Conservation (phyloP, 768 basidiomycete genomes). For the Suillus alpinus region DNA sequence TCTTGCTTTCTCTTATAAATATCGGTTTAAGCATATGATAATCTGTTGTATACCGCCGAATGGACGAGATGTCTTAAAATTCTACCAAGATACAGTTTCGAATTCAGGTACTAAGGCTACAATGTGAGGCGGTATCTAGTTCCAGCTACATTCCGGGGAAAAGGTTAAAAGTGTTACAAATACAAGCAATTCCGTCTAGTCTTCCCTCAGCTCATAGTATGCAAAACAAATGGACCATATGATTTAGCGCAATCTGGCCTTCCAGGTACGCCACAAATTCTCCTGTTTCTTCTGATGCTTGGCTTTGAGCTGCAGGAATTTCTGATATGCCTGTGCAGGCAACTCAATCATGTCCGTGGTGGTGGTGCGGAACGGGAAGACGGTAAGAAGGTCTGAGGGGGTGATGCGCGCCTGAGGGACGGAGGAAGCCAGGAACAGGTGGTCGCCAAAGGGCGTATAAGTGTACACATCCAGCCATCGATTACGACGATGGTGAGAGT, state of each 20-base stretch:
- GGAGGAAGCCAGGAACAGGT: slow-evolving; percentile 60
- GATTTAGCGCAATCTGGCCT: slow-evolving; percentile 22
- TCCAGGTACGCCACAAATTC: slow-evolving; percentile 54
- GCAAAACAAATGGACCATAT: neutral
- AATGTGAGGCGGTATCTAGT: slow-evolving; percentile 1
- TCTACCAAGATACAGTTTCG: neutral
- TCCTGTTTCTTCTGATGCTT: slow-evolving; percentile 56
- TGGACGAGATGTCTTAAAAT: neutral
- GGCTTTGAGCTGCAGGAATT: slow-evolving; percentile 53
- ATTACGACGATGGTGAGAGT: slow-evolving; percentile 53
- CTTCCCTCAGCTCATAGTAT: neutral
- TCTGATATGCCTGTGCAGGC: slow-evolving; percentile 53
- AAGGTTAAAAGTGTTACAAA: slow-evolving; percentile 1
- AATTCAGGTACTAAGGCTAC: slow-evolving; percentile 5
- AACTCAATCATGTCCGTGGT: slow-evolving; percentile 63
- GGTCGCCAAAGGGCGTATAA: slow-evolving; percentile 61
- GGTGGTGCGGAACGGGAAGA: slow-evolving; percentile 45
- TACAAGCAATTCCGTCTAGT: neutral
- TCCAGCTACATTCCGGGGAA: neutral
- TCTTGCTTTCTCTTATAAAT: slow-evolving; percentile 5
- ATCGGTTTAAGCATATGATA: neutral
- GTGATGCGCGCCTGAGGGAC: slow-evolving; percentile 64
- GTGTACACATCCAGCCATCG: slow-evolving; percentile 65
- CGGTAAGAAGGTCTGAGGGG: slow-evolving; percentile 53
- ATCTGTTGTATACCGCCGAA: slow-evolving; percentile 9